Evolutionary conservation across 331 rosid genomes (phyloP), one percentile per base, ranked within the genome.

Genomic region (Cydonia oblonga): DNA sequence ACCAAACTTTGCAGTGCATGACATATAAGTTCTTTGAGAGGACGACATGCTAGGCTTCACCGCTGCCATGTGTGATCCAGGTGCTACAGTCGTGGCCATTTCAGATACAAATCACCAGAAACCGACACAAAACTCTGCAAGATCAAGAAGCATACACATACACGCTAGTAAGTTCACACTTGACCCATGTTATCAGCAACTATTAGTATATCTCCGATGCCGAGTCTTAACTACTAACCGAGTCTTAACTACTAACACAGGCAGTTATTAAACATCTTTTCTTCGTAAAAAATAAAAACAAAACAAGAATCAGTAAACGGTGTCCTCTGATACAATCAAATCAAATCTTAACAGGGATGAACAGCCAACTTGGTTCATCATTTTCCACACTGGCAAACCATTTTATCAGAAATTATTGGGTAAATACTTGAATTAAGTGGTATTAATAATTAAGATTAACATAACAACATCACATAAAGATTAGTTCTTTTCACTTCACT

Each of bases 51-150:
- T 64, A 56, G 70, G 69, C 24, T 70, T 75, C 33, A 64, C 64
- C 3, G 66, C 60, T 29, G 58, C 77, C 73, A 60, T 46, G 28
- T 75, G 80, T 38, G 65, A 19, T 40, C 77, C 70, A 26, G 79
- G 73, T 66, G 76, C 63, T 33, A 57, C 59, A 40, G 77, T 38
- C n/a, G 70, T 20, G 70, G 69, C 76, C 85, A 78, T 69, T 65
- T 66, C 46, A 6, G 23, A 76, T 12, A 35, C 54, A 66, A 58
- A 79, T 59, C 69, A 51, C 69, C 24, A 61, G 69, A 68, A 72
- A 70, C 28, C 49, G 33, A 54, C 73, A 35, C 25, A 62, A 57
- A 64, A 6, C 2, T 68, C 75, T 67, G 72, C 71, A 81, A 72
- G 44, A 76, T 63, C 38, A 16, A 51, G 13, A 73, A 51, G 57